phyloP scores from a whole-genome alignment of 371 early-diverging fungal species.

The Mucor velutinosus region DNA sequence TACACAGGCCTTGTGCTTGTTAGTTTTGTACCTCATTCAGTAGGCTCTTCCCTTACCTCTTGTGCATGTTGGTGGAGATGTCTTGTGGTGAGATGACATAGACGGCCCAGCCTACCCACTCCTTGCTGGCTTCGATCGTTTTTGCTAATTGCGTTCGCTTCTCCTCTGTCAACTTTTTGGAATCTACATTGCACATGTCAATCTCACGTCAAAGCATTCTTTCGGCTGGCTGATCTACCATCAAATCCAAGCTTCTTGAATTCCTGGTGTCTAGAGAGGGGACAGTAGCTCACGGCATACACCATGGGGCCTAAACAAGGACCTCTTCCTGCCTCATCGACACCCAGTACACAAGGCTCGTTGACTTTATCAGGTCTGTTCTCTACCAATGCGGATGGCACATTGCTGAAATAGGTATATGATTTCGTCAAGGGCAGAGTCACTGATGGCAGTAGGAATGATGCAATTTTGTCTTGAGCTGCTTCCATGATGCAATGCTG shows the following conservation, averaged over 20 bases:
- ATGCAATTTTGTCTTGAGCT: background rate
- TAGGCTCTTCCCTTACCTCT: conserved; percentile 20
- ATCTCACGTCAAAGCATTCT: background rate
- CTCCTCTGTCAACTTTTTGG: conserved; percentile 83
- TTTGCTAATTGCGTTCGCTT: conserved; percentile 74
- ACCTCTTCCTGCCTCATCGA: conserved; percentile 99
- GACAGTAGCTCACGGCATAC: conserved; percentile 86
- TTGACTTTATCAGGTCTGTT: conserved; percentile 11
- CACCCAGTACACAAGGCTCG: conserved; percentile 84
- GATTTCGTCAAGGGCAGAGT: conserved; percentile 40
- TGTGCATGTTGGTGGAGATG: conserved; percentile 88
- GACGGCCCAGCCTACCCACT: conserved; percentile 87
- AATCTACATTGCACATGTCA: conserved; percentile 59
- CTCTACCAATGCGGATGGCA: conserved; percentile 29
- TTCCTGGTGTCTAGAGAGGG: conserved; percentile 58
- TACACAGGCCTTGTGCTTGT: conserved; percentile 67
- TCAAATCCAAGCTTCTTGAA: conserved; percentile 77
- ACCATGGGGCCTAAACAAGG: conserved; percentile 99
- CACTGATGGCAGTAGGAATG: conserved; percentile 38
- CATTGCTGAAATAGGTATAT: conserved; percentile 36
- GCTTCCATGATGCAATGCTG: background rate
- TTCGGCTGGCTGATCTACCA: conserved; percentile 52
- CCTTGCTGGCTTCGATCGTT: conserved; percentile 55
- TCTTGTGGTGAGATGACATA: conserved; percentile 84
- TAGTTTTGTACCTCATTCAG: background rate